Percentiles rank a stretch among this genome's conserved stretches.
These are phyloP conservation scores for Neoscytalidium dimidiatum DNA, from an alignment of 2,329 filamentous ascomycete genomes.

Conservation along the genomic window DNA sequence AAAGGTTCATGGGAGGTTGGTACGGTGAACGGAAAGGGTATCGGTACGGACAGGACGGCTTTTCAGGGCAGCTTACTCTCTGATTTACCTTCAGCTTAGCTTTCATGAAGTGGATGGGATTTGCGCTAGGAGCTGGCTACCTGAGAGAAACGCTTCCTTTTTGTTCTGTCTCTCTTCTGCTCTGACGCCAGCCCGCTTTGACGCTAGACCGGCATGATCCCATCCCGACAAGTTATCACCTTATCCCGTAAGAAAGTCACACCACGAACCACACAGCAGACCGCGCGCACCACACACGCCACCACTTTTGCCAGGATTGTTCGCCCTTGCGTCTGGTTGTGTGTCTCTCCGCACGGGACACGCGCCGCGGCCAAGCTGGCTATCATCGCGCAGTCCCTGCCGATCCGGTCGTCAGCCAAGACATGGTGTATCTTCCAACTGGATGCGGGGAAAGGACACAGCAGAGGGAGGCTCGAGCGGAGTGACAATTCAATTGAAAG, in stretches of 20 bases:
- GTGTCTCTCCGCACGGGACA: background rate
- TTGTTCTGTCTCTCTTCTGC: background rate
- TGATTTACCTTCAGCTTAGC: background rate
- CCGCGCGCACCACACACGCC: background rate
- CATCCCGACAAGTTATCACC: background rate
- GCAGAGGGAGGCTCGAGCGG: background rate
- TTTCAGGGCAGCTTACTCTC: background rate
- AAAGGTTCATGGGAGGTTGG: background rate
- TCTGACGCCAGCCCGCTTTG: background rate
- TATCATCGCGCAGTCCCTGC: background rate
- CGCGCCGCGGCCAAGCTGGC: background rate
- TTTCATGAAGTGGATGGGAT: background rate
- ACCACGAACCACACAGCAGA: constrained; percentile 12
- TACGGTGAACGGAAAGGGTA: background rate
- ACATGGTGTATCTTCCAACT: background rate
- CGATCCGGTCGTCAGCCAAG: background rate
- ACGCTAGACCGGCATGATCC: background rate
- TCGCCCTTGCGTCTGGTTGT: background rate
- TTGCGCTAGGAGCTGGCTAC: background rate
- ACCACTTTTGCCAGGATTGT: background rate
- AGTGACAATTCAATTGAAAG: background rate
- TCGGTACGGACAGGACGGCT: background rate
- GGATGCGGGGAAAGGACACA: background rate
- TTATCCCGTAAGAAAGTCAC: constrained; percentile 1
- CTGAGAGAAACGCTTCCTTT: background rate